phyloP scores from a whole-genome alignment of 1,139 yeast species.

The Candida tropicalis region DNA sequence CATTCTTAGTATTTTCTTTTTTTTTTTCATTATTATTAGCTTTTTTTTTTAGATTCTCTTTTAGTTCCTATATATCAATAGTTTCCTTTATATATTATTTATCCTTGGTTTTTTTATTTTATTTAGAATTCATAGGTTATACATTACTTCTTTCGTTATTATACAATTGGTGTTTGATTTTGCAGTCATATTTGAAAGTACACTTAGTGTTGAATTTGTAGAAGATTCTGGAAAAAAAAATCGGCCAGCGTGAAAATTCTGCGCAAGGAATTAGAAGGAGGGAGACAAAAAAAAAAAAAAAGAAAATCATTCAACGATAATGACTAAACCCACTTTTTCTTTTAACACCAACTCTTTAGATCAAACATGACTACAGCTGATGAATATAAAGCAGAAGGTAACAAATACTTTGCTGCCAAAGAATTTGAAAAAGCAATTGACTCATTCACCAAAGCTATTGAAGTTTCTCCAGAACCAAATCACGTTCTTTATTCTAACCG shows the following conservation, averaged over 20 bases:
- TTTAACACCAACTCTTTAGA: background rate
- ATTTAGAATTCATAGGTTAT: background rate
- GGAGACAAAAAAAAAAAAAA: constrained; percentile 1
- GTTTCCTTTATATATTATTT: background rate
- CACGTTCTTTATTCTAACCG: constrained; percentile 92
- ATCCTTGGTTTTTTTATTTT: background rate
- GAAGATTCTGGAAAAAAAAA: constrained; percentile 8
- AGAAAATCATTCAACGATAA: background rate
- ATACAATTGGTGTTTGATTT: too few relatives aligned
- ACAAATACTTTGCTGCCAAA: constrained; percentile 87
- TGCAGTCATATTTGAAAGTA: too few relatives aligned
- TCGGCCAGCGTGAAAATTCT: too few relatives aligned
- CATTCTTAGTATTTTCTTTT: background rate
- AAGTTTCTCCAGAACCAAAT: constrained; percentile 76
- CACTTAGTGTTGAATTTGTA: background rate
- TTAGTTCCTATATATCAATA: background rate
- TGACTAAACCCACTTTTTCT: background rate
- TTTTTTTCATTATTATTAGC: background rate
- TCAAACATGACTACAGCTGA: constrained; percentile 55
- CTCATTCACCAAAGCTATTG: constrained; percentile 82
- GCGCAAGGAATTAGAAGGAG: too few relatives aligned
- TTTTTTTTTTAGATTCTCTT: background rate
- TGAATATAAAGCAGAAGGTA: constrained; percentile 81
- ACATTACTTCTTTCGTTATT: too few relatives aligned
- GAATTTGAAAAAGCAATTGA: constrained; percentile 82